A percentile compares a stretch with the other conserved stretches of the same genome.
Evolutionary conservation across 2,329 filamentous ascomycete genomes (phyloP).

Genomic region (Sarocladium kiliense): DNA sequence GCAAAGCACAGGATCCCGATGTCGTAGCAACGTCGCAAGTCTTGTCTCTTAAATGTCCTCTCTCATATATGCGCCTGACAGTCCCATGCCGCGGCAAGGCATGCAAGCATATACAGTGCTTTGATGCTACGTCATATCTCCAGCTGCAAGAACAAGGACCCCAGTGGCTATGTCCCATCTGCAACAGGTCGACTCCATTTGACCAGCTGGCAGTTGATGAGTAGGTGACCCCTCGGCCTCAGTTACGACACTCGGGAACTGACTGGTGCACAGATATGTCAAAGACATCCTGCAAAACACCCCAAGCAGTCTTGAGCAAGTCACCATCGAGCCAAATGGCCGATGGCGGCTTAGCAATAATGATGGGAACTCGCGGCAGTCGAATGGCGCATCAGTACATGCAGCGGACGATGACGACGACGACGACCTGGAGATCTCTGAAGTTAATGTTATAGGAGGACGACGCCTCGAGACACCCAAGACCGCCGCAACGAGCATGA

Average conservation of each 20-base stretch:
- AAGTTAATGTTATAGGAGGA: conserved; percentile 30
- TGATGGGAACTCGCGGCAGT: conserved; percentile 21
- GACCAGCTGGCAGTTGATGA: conserved; percentile 82
- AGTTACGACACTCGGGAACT: conserved; percentile 14
- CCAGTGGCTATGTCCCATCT: conserved; percentile 94
- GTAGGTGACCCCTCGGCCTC: conserved; percentile 39
- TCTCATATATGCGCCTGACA: conserved; percentile 78
- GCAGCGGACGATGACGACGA: conserved; percentile 31
- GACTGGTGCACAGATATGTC: conserved; percentile 59
- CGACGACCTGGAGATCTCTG: conserved; percentile 46
- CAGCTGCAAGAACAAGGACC: conserved; percentile 94
- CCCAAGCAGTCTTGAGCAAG: conserved; percentile 66
- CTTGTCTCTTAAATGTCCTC: conserved; percentile 86
- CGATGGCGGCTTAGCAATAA: conserved; percentile 53
- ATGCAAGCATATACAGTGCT: conserved; percentile 91
- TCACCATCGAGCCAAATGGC: conserved; percentile 84
- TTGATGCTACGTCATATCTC: conserved; percentile 87
- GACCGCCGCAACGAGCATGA: conserved; percentile 22
- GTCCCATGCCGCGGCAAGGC: conserved; percentile 73
- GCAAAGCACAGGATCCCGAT: conserved; percentile 78
- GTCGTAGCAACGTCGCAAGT: conserved; percentile 84
- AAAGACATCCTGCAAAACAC: conserved; percentile 79
- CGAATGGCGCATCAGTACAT: conserved; percentile 21
- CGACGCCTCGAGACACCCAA: conserved; percentile 32
- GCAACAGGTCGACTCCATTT: conserved; percentile 77